Conservation (phyloP, 495 filamentous ascomycete species). For the Aspergillus olivimuriae region DNA sequence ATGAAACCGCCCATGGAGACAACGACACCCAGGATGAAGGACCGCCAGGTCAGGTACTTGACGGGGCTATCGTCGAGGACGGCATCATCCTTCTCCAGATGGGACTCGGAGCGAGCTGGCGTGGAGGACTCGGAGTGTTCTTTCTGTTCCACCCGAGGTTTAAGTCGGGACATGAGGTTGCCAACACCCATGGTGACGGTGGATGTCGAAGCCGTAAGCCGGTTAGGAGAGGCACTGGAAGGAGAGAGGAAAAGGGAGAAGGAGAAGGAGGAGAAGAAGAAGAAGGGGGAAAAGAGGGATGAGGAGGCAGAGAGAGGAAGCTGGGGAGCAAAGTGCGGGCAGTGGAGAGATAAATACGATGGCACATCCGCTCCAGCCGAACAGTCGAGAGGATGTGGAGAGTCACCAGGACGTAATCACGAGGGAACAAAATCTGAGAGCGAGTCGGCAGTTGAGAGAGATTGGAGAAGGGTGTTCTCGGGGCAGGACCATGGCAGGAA, state of each 20-base stretch:
- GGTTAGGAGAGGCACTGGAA: neutral
- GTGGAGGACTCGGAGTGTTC: slow-evolving; percentile 34
- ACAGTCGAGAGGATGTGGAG: too few relatives aligned
- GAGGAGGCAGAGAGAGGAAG: neutral
- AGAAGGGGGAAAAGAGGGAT: slow-evolving; percentile 3
- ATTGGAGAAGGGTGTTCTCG: slow-evolving; percentile 11
- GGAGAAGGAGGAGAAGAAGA: slow-evolving; percentile 6
- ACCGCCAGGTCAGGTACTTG: slow-evolving; percentile 42
- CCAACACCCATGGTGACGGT: slow-evolving; percentile 31
- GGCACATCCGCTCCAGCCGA: neutral
- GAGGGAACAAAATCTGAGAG: too few relatives aligned
- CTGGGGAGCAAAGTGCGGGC: neutral
- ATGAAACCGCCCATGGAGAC: slow-evolving; percentile 70
- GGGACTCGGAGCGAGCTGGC: slow-evolving; percentile 33
- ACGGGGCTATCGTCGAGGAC: slow-evolving; percentile 42
- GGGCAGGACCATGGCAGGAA: slow-evolving; percentile 29
- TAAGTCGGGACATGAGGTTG: slow-evolving; percentile 27
- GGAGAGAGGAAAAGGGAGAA: slow-evolving; percentile 8
- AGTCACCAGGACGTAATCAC: too few relatives aligned
- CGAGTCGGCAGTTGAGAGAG: slow-evolving; percentile 20
- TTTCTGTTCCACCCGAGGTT: slow-evolving; percentile 17
- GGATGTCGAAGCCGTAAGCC: slow-evolving; percentile 6
- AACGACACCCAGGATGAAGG: slow-evolving; percentile 45
- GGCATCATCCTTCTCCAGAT: slow-evolving; percentile 33
- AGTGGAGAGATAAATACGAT: slow-evolving; percentile 4